Evolutionary conservation across 1,139 yeast species (phyloP).

Genomic region (Debaryomycetaceae sp.): DNA sequence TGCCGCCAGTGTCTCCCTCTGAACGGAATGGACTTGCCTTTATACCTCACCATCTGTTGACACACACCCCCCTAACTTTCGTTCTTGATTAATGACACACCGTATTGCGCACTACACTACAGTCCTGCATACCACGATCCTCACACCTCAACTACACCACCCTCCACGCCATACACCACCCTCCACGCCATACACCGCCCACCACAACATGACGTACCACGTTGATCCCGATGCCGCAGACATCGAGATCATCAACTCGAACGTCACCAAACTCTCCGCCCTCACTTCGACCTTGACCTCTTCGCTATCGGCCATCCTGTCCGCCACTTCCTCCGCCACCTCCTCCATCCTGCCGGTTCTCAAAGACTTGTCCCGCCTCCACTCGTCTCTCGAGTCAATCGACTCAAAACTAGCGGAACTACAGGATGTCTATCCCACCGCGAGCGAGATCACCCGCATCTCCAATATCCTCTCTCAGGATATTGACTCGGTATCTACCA

Average conservation of each 20-base stretch:
- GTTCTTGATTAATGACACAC: too few relatives aligned
- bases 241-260: constrained; percentile 70
- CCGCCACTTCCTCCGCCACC: constrained; percentile 52
- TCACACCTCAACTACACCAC: too few relatives aligned
- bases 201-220: constrained; percentile 7
- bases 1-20: too few relatives aligned
- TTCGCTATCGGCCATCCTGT: constrained; percentile 46
- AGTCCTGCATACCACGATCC: too few relatives aligned
- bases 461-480: constrained; percentile 33
- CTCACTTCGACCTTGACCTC: constrained; percentile 46
- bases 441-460: constrained; percentile 45
- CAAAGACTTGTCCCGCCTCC: constrained; percentile 47
- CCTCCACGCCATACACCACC: too few relatives aligned
- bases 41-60: too few relatives aligned
- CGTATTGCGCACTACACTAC: too few relatives aligned
- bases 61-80: too few relatives aligned
- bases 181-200: too few relatives aligned
- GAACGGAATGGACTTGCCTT: too few relatives aligned
- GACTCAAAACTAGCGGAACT: constrained; percentile 52
- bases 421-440: constrained; percentile 54
- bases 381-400: constrained; percentile 45
- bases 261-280: constrained; percentile 46
- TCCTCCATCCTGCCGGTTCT: constrained; percentile 62
- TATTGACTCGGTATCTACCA: constrained; percentile 28
- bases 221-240: constrained; percentile 76